These are phyloP conservation scores for Neolentinus lepideus DNA, from an alignment of 1,284 basidiomycete species.

Conservation along the genomic window DNA sequence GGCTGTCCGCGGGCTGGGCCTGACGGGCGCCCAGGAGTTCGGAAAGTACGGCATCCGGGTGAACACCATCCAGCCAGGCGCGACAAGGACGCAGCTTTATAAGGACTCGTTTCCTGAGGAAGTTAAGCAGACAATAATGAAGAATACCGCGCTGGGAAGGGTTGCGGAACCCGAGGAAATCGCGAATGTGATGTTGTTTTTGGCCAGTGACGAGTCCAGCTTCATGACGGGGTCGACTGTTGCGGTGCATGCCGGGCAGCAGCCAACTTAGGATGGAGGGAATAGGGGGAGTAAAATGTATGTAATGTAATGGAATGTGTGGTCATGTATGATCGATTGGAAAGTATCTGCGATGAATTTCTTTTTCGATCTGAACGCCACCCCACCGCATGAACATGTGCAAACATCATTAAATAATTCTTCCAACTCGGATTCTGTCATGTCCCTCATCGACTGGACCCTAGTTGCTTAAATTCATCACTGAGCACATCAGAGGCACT, in stretches of 20 bases:
- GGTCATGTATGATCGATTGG: too few relatives aligned
- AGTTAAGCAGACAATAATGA: background rate
- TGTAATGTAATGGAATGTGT: too few relatives aligned
- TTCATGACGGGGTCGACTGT: background rate
- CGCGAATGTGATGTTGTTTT: background rate
- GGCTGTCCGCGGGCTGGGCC: background rate
- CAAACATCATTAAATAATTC: too few relatives aligned
- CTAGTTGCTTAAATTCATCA: too few relatives aligned
- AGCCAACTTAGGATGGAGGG: background rate
- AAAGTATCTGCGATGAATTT: too few relatives aligned
- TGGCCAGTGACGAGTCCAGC: background rate
- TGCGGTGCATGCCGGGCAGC: background rate
- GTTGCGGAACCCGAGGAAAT: background rate
- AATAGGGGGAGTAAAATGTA: too few relatives aligned
- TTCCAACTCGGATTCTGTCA: too few relatives aligned
- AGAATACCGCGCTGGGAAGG: background rate
- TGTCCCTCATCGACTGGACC: background rate
- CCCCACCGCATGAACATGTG: too few relatives aligned
- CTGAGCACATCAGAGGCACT: too few relatives aligned
- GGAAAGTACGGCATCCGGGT: background rate
- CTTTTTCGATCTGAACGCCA: background rate
- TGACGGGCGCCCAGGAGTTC: background rate
- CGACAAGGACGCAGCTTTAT: background rate
- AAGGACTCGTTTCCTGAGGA: background rate
- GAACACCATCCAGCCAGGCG: conserved; percentile 1